These are phyloP conservation scores for Laetiporus sulphureus DNA, from an alignment of 1,284 basidiomycete species.

Conservation along the genomic window DNA sequence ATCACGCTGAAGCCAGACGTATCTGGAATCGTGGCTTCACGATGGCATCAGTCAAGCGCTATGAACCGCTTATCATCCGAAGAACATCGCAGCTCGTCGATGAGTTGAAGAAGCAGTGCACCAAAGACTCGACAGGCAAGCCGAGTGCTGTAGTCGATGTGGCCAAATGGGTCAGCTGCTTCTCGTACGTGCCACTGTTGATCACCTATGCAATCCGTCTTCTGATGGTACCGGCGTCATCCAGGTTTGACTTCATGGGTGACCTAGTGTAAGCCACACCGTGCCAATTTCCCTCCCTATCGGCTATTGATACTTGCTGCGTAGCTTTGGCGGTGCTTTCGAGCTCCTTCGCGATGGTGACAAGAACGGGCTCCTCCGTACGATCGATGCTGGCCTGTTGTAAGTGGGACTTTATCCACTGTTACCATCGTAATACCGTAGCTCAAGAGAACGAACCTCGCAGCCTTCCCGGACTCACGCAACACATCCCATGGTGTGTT, in stretches of 20 bases:
- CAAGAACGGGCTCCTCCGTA: conserved; percentile 11
- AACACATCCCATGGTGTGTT: conserved; percentile 9
- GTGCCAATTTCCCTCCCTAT: neutral
- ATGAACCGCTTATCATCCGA: conserved; percentile 36
- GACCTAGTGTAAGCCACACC: conserved; percentile 48
- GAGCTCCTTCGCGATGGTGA: conserved; percentile 21
- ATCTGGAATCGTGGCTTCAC: conserved; percentile 51
- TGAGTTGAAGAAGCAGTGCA: conserved; percentile 18
- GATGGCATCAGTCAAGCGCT: conserved; percentile 42
- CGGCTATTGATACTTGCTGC: neutral
- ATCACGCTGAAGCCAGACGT: conserved; percentile 41
- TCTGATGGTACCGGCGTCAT: too few relatives aligned
- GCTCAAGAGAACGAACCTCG: conserved; percentile 1
- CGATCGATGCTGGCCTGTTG: conserved; percentile 11
- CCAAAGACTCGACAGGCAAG: conserved; percentile 1
- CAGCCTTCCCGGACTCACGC: conserved; percentile 5
- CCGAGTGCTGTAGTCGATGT: conserved; percentile 32
- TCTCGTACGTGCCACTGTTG: conserved; percentile 35
- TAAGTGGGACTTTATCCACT: conserved; percentile 9
- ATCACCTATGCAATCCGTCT: neutral
- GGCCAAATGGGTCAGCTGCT: conserved; percentile 40
- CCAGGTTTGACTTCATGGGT: conserved; percentile 63
- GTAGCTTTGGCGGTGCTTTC: conserved; percentile 23
- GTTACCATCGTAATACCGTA: too few relatives aligned
- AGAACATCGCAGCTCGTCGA: conserved; percentile 34